Evolutionary conservation across 192 early-diverging fungal species (phyloP).

Genomic region (Chytriomyces sp.): DNA sequence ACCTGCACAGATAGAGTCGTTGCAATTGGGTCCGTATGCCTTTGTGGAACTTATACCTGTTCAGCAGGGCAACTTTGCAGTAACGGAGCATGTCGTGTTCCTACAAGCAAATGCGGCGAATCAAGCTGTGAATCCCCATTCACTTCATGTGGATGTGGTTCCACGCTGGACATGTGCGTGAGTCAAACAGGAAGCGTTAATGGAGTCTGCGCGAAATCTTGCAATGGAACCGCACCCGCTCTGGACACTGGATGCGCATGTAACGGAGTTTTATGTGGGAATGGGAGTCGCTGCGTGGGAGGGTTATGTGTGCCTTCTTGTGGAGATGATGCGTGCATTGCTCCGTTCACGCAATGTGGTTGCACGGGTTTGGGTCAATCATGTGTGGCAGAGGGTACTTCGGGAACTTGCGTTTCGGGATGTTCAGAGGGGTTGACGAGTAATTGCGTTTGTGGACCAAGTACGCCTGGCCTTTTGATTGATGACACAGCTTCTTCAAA

Average conservation of each 20-base stretch:
- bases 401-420: background rate
- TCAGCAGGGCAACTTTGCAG: background rate
- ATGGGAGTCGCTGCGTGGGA: background rate
- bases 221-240: background rate
- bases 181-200: background rate
- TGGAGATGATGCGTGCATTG: background rate
- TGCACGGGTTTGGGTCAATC: background rate
- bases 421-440: background rate
- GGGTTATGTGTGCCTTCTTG: background rate
- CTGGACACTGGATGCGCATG: background rate
- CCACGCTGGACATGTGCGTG: background rate
- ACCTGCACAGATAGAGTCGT: background rate
- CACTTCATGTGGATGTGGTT: background rate
- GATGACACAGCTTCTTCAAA: background rate
- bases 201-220: background rate
- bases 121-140: background rate
- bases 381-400: background rate
- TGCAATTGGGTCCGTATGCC: background rate
- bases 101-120: background rate
- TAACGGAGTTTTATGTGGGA: background rate
- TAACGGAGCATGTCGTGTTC: background rate
- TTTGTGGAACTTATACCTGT: background rate
- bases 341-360: background rate
- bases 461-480: background rate
- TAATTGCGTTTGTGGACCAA: background rate